Conservation (phyloP, 2,329 filamentous ascomycete species). For the Cordyceps fumosorosea region DNA sequence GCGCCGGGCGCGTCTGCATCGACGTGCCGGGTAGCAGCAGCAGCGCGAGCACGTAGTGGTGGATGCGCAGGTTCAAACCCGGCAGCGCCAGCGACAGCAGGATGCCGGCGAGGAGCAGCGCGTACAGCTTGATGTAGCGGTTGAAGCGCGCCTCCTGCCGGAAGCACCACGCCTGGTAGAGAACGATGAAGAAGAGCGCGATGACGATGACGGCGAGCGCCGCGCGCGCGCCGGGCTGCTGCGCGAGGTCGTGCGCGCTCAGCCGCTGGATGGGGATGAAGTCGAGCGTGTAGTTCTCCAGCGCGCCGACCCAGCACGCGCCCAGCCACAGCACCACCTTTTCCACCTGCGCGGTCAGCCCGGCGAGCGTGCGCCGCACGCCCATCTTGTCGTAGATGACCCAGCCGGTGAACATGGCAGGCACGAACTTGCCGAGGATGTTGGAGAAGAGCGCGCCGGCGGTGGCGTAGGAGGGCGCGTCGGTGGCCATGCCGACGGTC, state of each 20-base stretch:
- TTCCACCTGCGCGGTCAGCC: constrained; percentile 76
- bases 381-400: constrained; percentile 83
- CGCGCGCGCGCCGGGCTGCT: constrained; percentile 81
- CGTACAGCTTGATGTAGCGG: constrained; percentile 72
- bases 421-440: constrained; percentile 74
- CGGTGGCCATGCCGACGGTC: constrained; percentile 83
- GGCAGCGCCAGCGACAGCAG: constrained; percentile 67
- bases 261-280: constrained; percentile 89
- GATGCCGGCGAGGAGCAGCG: constrained; percentile 58
- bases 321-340: constrained; percentile 89
- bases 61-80: constrained; percentile 75
- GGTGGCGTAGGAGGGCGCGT: constrained; percentile 65
- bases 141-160: constrained; percentile 77
- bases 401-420: constrained; percentile 79
- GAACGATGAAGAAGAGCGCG: constrained; percentile 58
- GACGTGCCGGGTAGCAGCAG: constrained; percentile 81
- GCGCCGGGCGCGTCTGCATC: constrained; percentile 76
- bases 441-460: constrained; percentile 69
- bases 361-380: constrained; percentile 62
- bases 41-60: constrained; percentile 89
- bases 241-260: constrained; percentile 80
- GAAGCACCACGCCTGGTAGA: constrained; percentile 78
- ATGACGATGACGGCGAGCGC: constrained; percentile 75
- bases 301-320: constrained; percentile 79
- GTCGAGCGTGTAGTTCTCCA: constrained; percentile 94